phyloP scores from a whole-genome alignment of 2,329 filamentous ascomycete genomes.

The Ciborinia camelliae region DNA sequence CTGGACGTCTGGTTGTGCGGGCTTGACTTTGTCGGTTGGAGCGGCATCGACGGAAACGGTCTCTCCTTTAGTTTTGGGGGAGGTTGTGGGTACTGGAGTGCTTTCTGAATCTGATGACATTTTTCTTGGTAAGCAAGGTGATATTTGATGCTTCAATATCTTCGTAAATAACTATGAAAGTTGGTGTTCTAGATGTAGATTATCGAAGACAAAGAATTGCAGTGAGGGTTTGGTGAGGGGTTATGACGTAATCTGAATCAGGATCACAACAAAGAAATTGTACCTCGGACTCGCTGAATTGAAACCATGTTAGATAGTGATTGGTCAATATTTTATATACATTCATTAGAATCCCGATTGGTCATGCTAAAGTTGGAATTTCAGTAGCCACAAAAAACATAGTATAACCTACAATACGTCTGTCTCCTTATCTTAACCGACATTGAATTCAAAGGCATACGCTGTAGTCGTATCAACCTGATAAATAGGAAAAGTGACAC shows the following conservation, averaged over 20 bases:
- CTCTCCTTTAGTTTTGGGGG: background rate
- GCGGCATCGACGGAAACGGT: background rate
- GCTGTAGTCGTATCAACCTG: conserved; percentile 40
- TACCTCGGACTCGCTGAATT: background rate
- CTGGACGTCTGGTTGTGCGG: background rate
- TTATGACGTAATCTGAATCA: conserved; percentile 5
- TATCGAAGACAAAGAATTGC: background rate
- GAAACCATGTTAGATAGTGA: background rate
- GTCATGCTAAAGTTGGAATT: background rate
- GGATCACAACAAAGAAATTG: background rate
- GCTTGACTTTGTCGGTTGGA: background rate
- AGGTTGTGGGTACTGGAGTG: background rate
- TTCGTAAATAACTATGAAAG: background rate
- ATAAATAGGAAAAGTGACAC: conserved; percentile 41
- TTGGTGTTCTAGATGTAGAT: background rate
- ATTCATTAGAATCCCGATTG: background rate
- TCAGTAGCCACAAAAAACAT: background rate
- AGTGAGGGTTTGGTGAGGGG: background rate
- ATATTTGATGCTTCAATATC: background rate
- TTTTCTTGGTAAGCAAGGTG: background rate
- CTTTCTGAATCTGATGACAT: conserved; percentile 10
- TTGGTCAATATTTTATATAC: background rate
- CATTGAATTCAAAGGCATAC: conserved; percentile 42
- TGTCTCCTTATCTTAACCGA: background rate
- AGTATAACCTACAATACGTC: background rate